These are phyloP conservation scores for Collybiopsis luxurians DNA, from an alignment of 768 basidiomycete genomes.

Conservation along the genomic window DNA sequence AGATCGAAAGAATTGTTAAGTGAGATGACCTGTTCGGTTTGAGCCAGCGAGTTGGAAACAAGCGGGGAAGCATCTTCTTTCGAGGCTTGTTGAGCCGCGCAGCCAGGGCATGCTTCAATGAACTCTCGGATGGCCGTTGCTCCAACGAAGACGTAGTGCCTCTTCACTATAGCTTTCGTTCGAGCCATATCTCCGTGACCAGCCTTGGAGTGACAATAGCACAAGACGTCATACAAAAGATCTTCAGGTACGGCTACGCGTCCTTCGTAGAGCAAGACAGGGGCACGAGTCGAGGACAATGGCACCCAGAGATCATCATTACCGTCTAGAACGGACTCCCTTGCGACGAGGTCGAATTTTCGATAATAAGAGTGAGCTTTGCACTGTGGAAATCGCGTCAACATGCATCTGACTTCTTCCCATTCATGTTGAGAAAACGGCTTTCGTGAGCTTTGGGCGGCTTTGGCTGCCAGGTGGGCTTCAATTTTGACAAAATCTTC, in stretches of 20 bases:
- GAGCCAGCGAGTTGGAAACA: neutral
- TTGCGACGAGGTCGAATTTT: neutral
- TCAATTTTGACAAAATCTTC: neutral
- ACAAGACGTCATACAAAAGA: conserved; percentile 55
- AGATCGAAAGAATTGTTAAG: neutral
- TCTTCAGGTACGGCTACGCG: conserved; percentile 56
- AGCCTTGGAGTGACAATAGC: conserved; percentile 46
- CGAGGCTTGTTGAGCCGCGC: conserved; percentile 19
- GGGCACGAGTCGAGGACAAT: neutral
- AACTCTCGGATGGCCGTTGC: conserved; percentile 57
- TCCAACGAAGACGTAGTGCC: conserved; percentile 59
- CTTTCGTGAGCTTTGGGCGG: neutral
- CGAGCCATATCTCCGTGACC: conserved; percentile 61
- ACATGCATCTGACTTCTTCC: no score
- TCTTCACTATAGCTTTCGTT: conserved; percentile 48
- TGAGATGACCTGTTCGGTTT: neutral
- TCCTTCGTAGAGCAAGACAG: conserved; percentile 38
- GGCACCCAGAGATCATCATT: neutral
- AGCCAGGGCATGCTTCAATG: conserved; percentile 58
- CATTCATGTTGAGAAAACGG: no score
- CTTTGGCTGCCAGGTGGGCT: neutral
- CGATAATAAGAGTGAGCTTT: no score
- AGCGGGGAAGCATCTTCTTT: neutral
- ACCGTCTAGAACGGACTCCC: neutral
- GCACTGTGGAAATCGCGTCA: no score